phyloP scores from a whole-genome alignment of 345 rosid genomes.

The Brassica carinata region DNA sequence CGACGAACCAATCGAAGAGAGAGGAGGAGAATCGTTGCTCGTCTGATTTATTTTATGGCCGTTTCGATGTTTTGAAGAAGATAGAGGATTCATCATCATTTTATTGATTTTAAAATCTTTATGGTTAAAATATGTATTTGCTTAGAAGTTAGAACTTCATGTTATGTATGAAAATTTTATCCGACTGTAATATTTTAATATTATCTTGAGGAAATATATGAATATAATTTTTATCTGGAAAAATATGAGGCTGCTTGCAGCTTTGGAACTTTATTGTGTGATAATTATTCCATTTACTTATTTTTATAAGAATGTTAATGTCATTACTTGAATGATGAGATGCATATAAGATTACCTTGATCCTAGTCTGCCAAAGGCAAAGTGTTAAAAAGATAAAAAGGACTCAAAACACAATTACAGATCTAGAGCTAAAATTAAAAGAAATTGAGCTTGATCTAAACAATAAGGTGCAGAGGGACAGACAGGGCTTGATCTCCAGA shows the following conservation, averaged over 20 bases:
- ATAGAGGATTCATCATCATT: conserved; percentile 7
- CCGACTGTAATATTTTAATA: not conserved
- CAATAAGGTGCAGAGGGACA: too few species aligned
- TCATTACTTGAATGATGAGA: not conserved
- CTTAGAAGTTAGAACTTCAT: not conserved
- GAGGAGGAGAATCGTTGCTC: conserved; percentile 30
- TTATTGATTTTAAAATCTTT: conserved; percentile 16
- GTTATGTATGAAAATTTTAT: not conserved
- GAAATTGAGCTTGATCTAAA: too few species aligned
- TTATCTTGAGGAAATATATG: not conserved
- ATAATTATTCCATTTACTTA: not conserved
- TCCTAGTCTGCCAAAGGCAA: not conserved
- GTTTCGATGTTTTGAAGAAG: conserved; percentile 1
- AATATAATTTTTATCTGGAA: not conserved
- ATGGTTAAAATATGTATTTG: not conserved
- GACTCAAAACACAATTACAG: too few species aligned
- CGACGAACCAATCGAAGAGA: conserved; percentile 26
- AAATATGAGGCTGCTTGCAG: not conserved
- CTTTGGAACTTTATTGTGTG: not conserved
- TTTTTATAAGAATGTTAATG: not conserved
- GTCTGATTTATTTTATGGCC: conserved; percentile 3
- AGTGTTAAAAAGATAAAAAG: too few species aligned
- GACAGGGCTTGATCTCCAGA: too few species aligned
- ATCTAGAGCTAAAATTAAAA: too few species aligned
- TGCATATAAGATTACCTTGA: not conserved